phyloP scores from a whole-genome alignment of 495 filamentous ascomycete genomes.

The Penicillium lagena region DNA sequence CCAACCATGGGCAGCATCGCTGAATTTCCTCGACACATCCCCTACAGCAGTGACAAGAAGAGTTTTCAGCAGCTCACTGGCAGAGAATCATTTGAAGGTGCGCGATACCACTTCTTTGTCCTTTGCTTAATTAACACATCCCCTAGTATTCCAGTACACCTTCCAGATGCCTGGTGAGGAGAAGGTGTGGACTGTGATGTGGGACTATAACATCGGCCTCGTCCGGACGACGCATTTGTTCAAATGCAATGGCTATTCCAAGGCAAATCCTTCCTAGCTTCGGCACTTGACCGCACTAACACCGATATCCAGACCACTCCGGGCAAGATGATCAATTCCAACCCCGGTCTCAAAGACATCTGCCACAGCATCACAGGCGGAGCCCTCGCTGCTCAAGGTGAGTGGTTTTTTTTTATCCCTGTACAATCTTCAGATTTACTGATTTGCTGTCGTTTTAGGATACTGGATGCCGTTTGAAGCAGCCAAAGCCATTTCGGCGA shows the following conservation, averaged over 20 bases:
- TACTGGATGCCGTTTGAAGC: constrained; percentile 95
- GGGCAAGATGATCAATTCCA: constrained; percentile 70
- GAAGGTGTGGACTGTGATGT: constrained; percentile 72
- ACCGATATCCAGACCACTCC: constrained; percentile 61
- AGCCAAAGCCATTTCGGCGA: constrained; percentile 76
- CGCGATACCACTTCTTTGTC: not conserved
- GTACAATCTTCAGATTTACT: not conserved
- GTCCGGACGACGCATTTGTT: constrained; percentile 94
- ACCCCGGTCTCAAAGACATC: constrained; percentile 76
- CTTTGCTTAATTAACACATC: not conserved
- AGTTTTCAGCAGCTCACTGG: constrained; percentile 77
- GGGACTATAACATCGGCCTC: constrained; percentile 96
- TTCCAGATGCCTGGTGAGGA: constrained; percentile 68
- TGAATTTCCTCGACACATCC: constrained; percentile 69
- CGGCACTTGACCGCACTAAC: constrained; percentile 2
- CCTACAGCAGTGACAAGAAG: constrained; percentile 92
- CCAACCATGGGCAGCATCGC: constrained; percentile 60
- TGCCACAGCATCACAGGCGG: constrained; percentile 94
- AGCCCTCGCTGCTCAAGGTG: constrained; percentile 84
- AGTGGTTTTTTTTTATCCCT: not conserved
- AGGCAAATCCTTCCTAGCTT: constrained; percentile 46
- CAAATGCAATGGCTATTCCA: constrained; percentile 79
- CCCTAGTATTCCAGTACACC: constrained; percentile 81
- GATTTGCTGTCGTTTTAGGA: constrained; percentile 44
- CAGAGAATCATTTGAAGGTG: constrained; percentile 84